Evolutionary conservation across 1,284 basidiomycete species (phyloP).

Genomic region (Cryptococcus sp.): DNA sequence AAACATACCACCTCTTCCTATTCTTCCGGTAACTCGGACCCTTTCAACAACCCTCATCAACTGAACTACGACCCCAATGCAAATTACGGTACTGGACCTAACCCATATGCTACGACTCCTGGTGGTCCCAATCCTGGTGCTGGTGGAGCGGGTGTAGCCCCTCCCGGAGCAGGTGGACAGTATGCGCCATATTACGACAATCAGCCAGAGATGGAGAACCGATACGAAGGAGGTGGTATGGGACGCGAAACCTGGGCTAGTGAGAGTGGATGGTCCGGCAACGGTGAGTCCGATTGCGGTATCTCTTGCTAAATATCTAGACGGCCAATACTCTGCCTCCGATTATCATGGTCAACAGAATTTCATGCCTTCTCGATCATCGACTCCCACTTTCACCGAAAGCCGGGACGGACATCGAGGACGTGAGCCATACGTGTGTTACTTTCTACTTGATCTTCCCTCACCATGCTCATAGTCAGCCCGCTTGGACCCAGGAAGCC

Average conservation of each 20-base stretch:
- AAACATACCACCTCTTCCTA: constrained; percentile 32
- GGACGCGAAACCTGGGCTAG: constrained; percentile 47
- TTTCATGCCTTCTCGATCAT: constrained; percentile 46
- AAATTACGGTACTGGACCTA: constrained; percentile 8
- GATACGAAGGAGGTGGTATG: constrained; percentile 46
- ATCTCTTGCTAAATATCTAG: constrained; percentile 1
- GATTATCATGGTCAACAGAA: constrained; percentile 36
- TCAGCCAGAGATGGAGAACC: constrained; percentile 65
- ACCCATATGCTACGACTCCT: constrained; percentile 13
- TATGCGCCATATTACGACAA: constrained; percentile 62
- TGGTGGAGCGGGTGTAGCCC: constrained; percentile 30
- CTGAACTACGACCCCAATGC: constrained; percentile 29
- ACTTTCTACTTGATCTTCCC: constrained; percentile 38
- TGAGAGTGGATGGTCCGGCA: constrained; percentile 38
- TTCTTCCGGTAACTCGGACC: constrained; percentile 37
- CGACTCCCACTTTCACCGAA: constrained; percentile 48
- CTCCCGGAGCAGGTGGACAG: constrained; percentile 27
- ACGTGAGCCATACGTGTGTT: constrained; percentile 51
- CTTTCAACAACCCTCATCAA: constrained; percentile 34
- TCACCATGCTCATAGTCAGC: constrained; percentile 55
- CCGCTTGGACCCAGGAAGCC: constrained; percentile 87
- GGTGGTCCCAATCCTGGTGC: constrained; percentile 26
- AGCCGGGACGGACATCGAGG: constrained; percentile 60
- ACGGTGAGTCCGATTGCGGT: constrained; percentile 56
- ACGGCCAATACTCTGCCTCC: constrained; percentile 28